A percentile compares a stretch with the other conserved stretches of the same genome.
Conservation (phyloP, 2,329 filamentous ascomycete species). For the Arthroderma sp. region DNA sequence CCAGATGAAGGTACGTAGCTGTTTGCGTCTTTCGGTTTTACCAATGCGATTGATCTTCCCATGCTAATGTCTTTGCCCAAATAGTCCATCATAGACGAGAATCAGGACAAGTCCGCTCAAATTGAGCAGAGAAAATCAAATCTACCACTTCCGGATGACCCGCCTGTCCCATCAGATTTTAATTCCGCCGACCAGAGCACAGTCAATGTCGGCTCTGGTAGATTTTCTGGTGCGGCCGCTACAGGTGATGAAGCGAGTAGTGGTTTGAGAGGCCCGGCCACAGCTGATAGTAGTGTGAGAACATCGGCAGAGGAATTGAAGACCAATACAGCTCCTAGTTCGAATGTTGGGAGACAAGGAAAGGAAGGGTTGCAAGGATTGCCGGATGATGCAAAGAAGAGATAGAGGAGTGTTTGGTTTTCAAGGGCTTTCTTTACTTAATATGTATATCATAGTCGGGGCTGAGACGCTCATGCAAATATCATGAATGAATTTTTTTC, state of each 20-base stretch:
- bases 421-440: too few species aligned
- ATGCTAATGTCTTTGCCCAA: too few species aligned
- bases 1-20: constrained; percentile 31
- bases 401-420: constrained; percentile 18
- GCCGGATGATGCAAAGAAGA: constrained; percentile 47
- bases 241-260: constrained; percentile 3
- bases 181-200: constrained; percentile 56
- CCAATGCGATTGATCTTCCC: too few species aligned
- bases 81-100: too few species aligned
- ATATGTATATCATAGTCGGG: too few species aligned
- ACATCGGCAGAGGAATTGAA: constrained; percentile 39
- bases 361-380: constrained; percentile 43
- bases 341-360: constrained; percentile 48
- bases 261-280: constrained; percentile 47
- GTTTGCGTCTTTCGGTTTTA: not conserved
- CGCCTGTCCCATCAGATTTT: constrained; percentile 60
- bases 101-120: too few species aligned
- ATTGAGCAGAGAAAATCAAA: constrained; percentile 29
- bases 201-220: constrained; percentile 55
- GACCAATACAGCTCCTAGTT: constrained; percentile 35
- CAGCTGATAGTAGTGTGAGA: constrained; percentile 41
- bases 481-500: too few species aligned
- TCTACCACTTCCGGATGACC: constrained; percentile 66
- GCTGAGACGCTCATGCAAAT: too few species aligned
- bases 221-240: constrained; percentile 21